Evolutionary conservation across 352 stramenopile genomes (phyloP).

Genomic region (Phytophthora cactorum): DNA sequence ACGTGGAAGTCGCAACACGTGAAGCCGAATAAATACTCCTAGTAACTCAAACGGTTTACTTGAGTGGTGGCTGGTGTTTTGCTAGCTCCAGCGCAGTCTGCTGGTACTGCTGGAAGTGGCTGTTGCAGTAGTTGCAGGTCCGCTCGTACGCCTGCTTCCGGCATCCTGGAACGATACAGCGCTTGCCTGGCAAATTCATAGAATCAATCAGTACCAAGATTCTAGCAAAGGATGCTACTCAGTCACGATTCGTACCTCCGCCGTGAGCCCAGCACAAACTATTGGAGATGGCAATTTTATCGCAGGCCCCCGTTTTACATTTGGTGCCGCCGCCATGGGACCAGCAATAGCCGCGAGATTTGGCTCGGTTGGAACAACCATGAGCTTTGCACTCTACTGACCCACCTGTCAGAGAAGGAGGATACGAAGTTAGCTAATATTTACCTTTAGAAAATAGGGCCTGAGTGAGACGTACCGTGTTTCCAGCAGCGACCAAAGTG

Average conservation of each 20-base stretch:
- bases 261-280: conserved; percentile 76
- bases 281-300: conserved; percentile 80
- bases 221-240: not conserved
- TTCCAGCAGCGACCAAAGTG: conserved; percentile 71
- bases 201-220: conserved; percentile 1
- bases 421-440: not conserved
- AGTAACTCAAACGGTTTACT: conserved; percentile 1
- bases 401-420: conserved; percentile 26
- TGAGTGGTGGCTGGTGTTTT: conserved; percentile 2
- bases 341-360: conserved; percentile 82
- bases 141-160: conserved; percentile 67
- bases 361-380: conserved; percentile 73
- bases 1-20: not conserved
- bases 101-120: conserved; percentile 51
- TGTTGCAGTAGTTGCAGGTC: conserved; percentile 72
- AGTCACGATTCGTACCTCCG: conserved; percentile 42
- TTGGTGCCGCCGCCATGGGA: conserved; percentile 81
- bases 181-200: conserved; percentile 38
- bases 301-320: conserved; percentile 62
- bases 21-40: conserved; percentile 23
- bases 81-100: conserved; percentile 13
- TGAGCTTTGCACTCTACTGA: conserved; percentile 72
- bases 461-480: conserved; percentile 43
- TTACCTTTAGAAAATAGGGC: not conserved
- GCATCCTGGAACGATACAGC: conserved; percentile 55